These are phyloP conservation scores for Pittosporum tobira DNA, from an alignment of 129 eudicot genomes.

Conservation along the genomic window DNA sequence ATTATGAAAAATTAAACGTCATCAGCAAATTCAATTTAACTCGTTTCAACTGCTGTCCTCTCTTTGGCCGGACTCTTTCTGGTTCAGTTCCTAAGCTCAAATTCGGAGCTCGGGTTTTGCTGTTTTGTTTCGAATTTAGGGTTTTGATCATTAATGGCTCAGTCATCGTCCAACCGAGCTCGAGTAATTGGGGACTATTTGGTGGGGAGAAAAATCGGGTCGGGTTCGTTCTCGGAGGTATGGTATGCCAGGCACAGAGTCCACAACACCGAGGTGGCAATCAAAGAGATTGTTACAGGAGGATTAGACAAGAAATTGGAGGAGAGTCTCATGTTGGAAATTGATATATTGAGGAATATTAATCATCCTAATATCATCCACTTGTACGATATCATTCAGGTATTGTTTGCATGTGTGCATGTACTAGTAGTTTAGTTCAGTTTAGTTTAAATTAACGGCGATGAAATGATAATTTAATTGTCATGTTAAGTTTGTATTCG, in stretches of 20 bases:
- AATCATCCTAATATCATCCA: conserved; percentile 83
- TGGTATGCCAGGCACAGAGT: conserved; percentile 76
- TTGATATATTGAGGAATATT: conserved; percentile 58
- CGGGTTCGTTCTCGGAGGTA: conserved; percentile 88
- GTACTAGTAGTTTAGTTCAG: too few species aligned
- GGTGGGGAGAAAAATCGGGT: conserved; percentile 72
- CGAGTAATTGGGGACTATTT: conserved; percentile 74
- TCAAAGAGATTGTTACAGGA: conserved; percentile 63
- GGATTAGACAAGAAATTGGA: conserved; percentile 64
- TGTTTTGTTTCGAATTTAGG: conserved; percentile 18
- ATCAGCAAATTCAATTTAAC: too few species aligned
- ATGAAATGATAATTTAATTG: too few species aligned
- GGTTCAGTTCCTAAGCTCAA: not conserved
- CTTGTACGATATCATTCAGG: conserved; percentile 88
- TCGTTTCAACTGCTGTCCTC: too few species aligned
- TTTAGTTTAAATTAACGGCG: too few species aligned
- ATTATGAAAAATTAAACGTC: too few species aligned
- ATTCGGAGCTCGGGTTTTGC: not conserved
- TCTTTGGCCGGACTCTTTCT: not conserved
- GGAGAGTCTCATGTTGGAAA: conserved; percentile 84
- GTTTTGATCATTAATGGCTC: conserved; percentile 39
- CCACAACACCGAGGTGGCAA: conserved; percentile 83
- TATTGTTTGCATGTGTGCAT: too few species aligned
- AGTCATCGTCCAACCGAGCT: conserved; percentile 32
- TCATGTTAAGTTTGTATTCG: too few species aligned